A percentile compares a stretch with the other conserved stretches of the same genome.
Conservation (phyloP, 768 basidiomycete species). For the Dictyophora rubrovolvata region DNA sequence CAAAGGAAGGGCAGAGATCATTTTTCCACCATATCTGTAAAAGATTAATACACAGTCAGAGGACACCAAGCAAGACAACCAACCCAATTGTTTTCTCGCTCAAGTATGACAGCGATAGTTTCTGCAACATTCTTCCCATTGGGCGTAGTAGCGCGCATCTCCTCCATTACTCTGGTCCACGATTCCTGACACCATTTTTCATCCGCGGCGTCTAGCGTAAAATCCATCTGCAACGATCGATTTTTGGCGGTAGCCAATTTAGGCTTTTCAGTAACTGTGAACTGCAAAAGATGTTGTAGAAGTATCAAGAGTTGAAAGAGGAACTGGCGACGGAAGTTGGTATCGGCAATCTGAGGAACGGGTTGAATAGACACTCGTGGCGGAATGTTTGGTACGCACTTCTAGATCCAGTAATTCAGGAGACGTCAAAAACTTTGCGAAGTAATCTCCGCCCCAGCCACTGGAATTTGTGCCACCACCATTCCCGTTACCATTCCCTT, state of each 20-base stretch:
- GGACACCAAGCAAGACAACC: neutral
- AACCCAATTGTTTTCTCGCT: slow-evolving; percentile 81
- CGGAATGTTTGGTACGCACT: slow-evolving; percentile 31
- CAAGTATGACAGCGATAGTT: slow-evolving; percentile 58
- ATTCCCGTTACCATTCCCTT: slow-evolving; percentile 1
- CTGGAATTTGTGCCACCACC: slow-evolving; percentile 37
- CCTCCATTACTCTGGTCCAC: slow-evolving; percentile 40
- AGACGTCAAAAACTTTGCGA: slow-evolving; percentile 87
- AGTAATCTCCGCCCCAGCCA: slow-evolving; percentile 51
- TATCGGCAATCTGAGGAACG: slow-evolving; percentile 64
- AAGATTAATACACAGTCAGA: neutral
- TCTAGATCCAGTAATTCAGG: slow-evolving; percentile 82
- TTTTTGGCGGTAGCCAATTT: slow-evolving; percentile 55
- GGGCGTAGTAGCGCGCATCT: slow-evolving; percentile 65
- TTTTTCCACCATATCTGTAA: slow-evolving; percentile 15
- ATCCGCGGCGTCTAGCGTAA: slow-evolving; percentile 57
- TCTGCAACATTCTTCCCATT: slow-evolving; percentile 70
- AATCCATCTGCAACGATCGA: slow-evolving; percentile 75
- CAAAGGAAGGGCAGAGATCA: slow-evolving; percentile 68
- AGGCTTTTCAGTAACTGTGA: slow-evolving; percentile 58
- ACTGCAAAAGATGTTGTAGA: slow-evolving; percentile 63
- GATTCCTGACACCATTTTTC: slow-evolving; percentile 72
- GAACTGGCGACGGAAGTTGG: slow-evolving; percentile 87
- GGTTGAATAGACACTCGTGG: neutral
- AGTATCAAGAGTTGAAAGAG: slow-evolving; percentile 76